phyloP scores from a whole-genome alignment of 768 basidiomycete species.

The Russula virescens region DNA sequence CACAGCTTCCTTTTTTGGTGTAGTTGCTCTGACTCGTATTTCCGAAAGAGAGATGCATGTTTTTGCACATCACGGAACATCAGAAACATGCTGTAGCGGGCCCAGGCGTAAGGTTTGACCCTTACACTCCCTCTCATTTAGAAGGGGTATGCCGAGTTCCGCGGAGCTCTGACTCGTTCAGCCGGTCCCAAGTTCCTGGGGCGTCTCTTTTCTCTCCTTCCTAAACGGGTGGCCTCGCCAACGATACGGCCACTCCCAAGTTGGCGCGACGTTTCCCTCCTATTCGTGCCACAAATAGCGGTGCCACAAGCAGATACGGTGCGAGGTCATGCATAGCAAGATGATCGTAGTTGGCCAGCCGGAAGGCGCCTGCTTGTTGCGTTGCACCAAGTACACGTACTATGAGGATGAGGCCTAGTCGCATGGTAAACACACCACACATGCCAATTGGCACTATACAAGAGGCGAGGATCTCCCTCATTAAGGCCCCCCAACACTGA shows the following conservation, averaged over 20 bases:
- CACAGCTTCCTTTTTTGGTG: neutral
- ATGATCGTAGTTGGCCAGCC: conserved; percentile 3
- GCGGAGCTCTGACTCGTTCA: neutral
- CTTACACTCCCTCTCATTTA: neutral
- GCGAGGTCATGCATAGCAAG: conserved; percentile 11
- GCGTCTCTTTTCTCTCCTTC: neutral
- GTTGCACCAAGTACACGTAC: conserved; percentile 21
- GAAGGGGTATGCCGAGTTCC: neutral
- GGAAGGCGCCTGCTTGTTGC: conserved; percentile 10
- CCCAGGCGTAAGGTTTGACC: neutral
- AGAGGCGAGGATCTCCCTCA: conserved; percentile 7
- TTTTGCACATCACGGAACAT: conserved; percentile 3
- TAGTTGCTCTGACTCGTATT: conserved; percentile 3
- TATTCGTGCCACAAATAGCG: conserved; percentile 15
- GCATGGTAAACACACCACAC: conserved; percentile 5
- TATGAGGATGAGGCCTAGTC: conserved; percentile 20
- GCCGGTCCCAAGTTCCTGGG: neutral
- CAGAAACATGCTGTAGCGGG: conserved; percentile 3
- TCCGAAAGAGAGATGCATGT: neutral
- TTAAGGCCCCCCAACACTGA: neutral
- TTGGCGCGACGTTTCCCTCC: neutral
- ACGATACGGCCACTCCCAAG: neutral
- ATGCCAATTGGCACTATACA: neutral
- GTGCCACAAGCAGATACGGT: conserved; percentile 17
- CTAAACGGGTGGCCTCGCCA: neutral